Evolutionary conservation across 106 monocot genomes (phyloP), one percentile per base, ranked within the genome.

Genomic region (Apostasia ramifera): DNA sequence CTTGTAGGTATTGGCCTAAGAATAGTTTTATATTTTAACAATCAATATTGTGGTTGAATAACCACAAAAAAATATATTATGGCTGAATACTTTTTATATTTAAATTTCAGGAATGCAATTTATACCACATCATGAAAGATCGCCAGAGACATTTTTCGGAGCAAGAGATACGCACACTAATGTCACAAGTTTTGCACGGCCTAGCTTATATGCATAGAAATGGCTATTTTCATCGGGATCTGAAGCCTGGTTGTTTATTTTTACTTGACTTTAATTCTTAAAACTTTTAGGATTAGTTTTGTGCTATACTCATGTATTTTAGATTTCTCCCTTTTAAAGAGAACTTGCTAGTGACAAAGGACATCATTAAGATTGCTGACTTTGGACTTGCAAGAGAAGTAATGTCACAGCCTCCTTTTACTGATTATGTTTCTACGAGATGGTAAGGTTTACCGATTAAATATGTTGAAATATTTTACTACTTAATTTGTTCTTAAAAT

Each of bases 341-440:
- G 66, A 95, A 95, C 68, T 66, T 95, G 58, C 66, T 95, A 49
- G 91, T 91, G 63, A 86, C 79, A 69, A 68, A 86, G 69, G 82
- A 81, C 56, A 47, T 71, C 10, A 76, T 88, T 45, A 95, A 95
- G 77, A 84, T 95, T 80, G 95, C 88, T 43, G 95, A 95, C 59
- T 91, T 95, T 80, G 95, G 95, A 53, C 72, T 95, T 68, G 88
- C 92, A 72, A 88, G 95, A 84, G 95, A 95, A 81, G 78, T 91
- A 61, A 77, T 71, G 63, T 89, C 95, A 54, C 68, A 51, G 39
- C 88, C 95, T 78, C 95, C 95, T 58, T 95, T 88, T 67, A 91
- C 95, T 70, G 95, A 95, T 67, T 95, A 95, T 82, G 95, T 95
- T 81, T 91, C 95, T 59, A 95, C 95, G 9, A 77, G 95, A 84